phyloP scores from a whole-genome alignment of 2,329 filamentous ascomycete genomes.

The Purpureocillium takamizusanense region DNA sequence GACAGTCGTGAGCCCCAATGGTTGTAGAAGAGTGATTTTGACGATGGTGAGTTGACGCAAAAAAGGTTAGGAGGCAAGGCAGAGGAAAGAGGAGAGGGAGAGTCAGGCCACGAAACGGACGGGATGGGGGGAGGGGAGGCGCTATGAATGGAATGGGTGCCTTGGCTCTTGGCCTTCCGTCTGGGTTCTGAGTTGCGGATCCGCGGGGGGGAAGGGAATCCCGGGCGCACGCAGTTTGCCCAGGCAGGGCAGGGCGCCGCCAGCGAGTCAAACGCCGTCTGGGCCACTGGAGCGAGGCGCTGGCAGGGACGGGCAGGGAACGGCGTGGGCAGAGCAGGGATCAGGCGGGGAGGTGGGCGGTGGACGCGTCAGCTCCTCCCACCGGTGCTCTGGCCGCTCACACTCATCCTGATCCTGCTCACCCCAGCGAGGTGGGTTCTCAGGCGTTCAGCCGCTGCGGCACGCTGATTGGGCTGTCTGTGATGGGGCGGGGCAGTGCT shows the following conservation, averaged over 20 bases:
- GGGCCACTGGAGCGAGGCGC: constrained; percentile 6
- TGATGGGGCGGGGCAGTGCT: no score
- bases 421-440: no score
- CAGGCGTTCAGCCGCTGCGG: no score
- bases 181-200: constrained; percentile 1
- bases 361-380: constrained; percentile 19
- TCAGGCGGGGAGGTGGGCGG: constrained; percentile 8
- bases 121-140: constrained; percentile 13
- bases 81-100: constrained; percentile 10
- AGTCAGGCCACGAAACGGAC: constrained; percentile 18
- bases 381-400: not conserved
- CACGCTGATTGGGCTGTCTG: no score
- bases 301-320: constrained; percentile 1
- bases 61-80: constrained; percentile 5
- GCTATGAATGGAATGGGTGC: constrained; percentile 25
- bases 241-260: no score
- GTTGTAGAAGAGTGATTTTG: not conserved
- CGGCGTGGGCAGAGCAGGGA: constrained; percentile 10
- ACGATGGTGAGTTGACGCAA: not conserved
- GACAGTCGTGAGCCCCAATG: no score
- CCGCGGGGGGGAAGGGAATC: not conserved
- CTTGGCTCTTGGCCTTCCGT: constrained; percentile 9
- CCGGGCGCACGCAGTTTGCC: not conserved
- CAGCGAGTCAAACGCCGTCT: constrained; percentile 1
- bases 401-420: no score